Conservation (phyloP, 176 grass and related monocot genomes). For the Poa annua region DNA sequence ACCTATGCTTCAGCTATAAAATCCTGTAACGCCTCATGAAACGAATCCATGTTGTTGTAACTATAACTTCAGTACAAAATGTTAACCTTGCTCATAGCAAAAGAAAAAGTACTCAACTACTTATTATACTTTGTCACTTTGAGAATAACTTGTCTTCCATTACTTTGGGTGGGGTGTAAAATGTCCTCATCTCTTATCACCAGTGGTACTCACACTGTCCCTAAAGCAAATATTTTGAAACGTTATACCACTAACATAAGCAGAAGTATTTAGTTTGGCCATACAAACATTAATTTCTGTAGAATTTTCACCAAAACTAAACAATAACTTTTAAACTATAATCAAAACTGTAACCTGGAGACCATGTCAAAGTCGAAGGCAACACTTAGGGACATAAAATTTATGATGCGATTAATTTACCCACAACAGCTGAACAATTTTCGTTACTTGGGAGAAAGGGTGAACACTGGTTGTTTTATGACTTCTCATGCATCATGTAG, state of each 20-base stretch:
- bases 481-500: constrained; percentile 49
- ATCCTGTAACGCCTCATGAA: not conserved
- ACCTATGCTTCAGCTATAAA: constrained; percentile 5
- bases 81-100: constrained; percentile 21
- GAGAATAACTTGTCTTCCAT: constrained; percentile 9
- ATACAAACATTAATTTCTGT: constrained; percentile 11
- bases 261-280: constrained; percentile 4
- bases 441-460: constrained; percentile 27
- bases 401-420: constrained; percentile 2
- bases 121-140: not conserved
- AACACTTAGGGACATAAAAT: not conserved
- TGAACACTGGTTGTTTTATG: constrained; percentile 7
- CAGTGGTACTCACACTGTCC: not conserved
- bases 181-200: constrained; percentile 18
- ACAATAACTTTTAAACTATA: constrained; percentile 6
- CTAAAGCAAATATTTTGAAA: constrained; percentile 7
- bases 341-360: constrained; percentile 27
- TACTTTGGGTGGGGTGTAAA: not conserved
- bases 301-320: not conserved
- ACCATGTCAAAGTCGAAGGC: constrained; percentile 9
- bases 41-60: not conserved
- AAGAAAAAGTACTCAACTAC: not conserved
- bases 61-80: not conserved
- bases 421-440: not conserved
- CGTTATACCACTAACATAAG: not conserved